phyloP scores from a whole-genome alignment of 352 stramenopile genomes.

The Pythium pectinolyticum region DNA sequence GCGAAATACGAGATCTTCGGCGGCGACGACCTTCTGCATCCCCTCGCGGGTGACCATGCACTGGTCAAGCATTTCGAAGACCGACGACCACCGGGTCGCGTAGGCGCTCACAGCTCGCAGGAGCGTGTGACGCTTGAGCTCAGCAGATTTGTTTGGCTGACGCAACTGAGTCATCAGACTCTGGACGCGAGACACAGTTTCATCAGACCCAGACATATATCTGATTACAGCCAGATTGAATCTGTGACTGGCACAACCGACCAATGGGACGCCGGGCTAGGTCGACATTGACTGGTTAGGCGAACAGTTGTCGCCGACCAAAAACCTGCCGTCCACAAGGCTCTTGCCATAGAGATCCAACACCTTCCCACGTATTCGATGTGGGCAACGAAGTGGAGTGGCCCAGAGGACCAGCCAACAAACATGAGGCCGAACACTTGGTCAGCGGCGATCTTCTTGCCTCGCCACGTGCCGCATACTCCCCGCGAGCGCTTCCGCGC shows the following conservation, averaged over 20 bases:
- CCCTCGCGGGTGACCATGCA: constrained; percentile 26
- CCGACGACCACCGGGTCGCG: constrained; percentile 28
- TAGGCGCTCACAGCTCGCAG: constrained; percentile 18
- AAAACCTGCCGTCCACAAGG: no score
- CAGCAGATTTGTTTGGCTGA: constrained; percentile 22
- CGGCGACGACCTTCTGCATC: constrained; percentile 14
- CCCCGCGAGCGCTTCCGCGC: not conserved
- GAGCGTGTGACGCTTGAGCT: constrained; percentile 15
- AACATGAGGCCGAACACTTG: not conserved
- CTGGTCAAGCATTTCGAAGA: constrained; percentile 19
- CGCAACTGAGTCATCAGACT: constrained; percentile 26
- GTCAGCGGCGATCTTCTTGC: not conserved
- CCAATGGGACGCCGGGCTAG: constrained; percentile 23
- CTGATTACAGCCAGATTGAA: constrained; percentile 26
- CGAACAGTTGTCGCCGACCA: constrained; percentile 13
- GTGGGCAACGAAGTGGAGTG: no score
- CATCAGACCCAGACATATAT: constrained; percentile 12
- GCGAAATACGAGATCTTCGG: constrained; percentile 26
- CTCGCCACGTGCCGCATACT: not conserved
- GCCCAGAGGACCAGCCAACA: constrained; percentile 2
- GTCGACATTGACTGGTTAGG: constrained; percentile 28
- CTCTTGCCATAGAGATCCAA: no score
- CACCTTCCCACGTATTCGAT: no score
- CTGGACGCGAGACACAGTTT: constrained; percentile 13
- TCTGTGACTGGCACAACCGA: constrained; percentile 30